A percentile compares a stretch with the other conserved stretches of the same genome.
phyloP scores from a whole-genome alignment of 139 green algal genomes.

The Auxenochlorella protothecoides region DNA sequence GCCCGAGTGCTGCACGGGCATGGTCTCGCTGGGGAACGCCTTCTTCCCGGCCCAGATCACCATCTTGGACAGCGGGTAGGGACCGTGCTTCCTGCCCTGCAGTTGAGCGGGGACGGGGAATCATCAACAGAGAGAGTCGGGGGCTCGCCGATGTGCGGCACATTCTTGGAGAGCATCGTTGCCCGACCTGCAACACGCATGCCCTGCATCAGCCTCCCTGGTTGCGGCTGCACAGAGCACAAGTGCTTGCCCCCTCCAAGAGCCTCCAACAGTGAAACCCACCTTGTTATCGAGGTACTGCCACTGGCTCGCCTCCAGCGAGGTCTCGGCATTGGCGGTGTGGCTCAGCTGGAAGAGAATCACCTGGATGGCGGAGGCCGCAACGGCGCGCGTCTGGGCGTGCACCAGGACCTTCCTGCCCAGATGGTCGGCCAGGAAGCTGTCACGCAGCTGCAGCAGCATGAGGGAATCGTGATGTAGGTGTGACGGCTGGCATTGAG shows the following conservation, averaged over 20 bases:
- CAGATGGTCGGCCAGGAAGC: constrained; percentile 4
- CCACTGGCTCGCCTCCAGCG: constrained; percentile 3
- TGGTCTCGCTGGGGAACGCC: neutral
- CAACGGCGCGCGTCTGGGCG: constrained; percentile 5
- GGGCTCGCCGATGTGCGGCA: no score
- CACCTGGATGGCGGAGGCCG: constrained; percentile 5
- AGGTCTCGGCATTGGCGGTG: neutral
- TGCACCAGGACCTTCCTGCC: constrained; percentile 17
- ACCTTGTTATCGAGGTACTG: constrained; percentile 6
- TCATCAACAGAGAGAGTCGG: no score
- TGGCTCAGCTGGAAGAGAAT: constrained; percentile 18
- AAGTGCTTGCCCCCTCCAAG: no score
- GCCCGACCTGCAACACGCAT: no score
- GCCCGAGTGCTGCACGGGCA: constrained; percentile 3
- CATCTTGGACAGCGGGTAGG: constrained; percentile 4
- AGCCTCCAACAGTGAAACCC: no score
- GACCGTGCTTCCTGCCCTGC: constrained; percentile 6
- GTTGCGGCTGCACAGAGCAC: no score
- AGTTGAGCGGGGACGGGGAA: neutral
- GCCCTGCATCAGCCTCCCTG: no score
- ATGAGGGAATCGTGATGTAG: neutral
- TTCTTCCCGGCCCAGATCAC: constrained; percentile 1
- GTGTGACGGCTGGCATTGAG: no score
- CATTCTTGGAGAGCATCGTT: no score
- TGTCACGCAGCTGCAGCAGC: constrained; percentile 12